Evolutionary conservation across 2,329 filamentous ascomycete species (phyloP), one percentile per base, ranked within the genome.

Genomic region (Penicillium sp.): DNA sequence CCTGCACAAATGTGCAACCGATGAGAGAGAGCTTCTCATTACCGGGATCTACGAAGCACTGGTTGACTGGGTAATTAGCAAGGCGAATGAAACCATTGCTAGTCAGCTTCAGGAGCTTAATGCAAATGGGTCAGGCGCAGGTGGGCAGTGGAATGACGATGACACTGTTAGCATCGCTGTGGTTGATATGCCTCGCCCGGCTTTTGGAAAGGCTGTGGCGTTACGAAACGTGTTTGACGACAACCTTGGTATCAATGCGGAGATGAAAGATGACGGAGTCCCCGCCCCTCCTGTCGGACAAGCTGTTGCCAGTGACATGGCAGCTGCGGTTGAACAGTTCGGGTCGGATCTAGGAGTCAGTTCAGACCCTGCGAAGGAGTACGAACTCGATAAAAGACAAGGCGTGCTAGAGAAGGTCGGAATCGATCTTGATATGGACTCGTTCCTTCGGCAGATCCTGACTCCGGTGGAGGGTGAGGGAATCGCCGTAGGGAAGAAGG

Each of bases 251-350:
- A 97, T 99, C 79, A 98, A 98, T 70, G 86, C 90, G 0, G 95
- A 99, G 81, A 98, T 99, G 93, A 96, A 94, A 72, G 90, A 94
- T 65, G 95, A 99, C 68, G 95, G 95, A 9, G 86, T 99, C 0
- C 86, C 91, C n/a, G 85, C 96, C 2, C 79, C 85, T 1, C 70
- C 89, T 0, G 88, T 88, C 1, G 91, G 91, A n/a, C 90, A 89
- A 61, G 96, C 94, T 0, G 90, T 98, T 9, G 75, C 94, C 15
- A 89, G 91, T 44, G 93, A 97, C 74, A 96, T 97, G 90, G 88
- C 91, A 71, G 88, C 89, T 61, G 92, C 93, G 1, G 86, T 97
- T 5, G 80, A 87, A 0, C 89, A 91, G 53, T 90, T 89, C 45
- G 92, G 89, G 54, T 88, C 90, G 1, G 92, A 97, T 68, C 82